phyloP scores from a whole-genome alignment of 2,329 filamentous ascomycete genomes.

The Sporothrix protearum region DNA sequence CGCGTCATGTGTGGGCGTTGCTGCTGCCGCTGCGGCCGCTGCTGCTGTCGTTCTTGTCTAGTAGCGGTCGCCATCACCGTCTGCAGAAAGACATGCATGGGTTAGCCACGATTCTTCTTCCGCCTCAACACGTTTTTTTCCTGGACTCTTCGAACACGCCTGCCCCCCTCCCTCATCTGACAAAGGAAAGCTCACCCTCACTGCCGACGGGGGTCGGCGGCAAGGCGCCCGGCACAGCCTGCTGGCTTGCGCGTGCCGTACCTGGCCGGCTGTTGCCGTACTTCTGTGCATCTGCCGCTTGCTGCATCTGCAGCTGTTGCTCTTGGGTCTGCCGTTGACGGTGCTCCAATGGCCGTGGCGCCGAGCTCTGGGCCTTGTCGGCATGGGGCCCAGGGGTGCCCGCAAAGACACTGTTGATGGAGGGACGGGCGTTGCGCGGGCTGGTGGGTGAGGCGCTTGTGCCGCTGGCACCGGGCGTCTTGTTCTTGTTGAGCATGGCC shows the following conservation, averaged over 20 bases:
- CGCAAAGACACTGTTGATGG: constrained; percentile 33
- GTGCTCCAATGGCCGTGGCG: constrained; percentile 28
- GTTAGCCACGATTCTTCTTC: constrained; percentile 35
- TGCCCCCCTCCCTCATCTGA: background rate
- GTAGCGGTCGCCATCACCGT: constrained; percentile 43
- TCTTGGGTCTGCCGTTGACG: constrained; percentile 20
- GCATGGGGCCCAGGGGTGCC: constrained; percentile 22
- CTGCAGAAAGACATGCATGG: constrained; percentile 37
- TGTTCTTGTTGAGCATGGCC: constrained; percentile 57
- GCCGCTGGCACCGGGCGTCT: background rate
- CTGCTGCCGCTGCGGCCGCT: too few relatives aligned
- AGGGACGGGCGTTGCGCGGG: constrained; percentile 30
- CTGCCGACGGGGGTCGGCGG: constrained; percentile 59
- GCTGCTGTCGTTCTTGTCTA: background rate
- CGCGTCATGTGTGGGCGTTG: background rate
- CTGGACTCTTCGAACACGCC: background rate
- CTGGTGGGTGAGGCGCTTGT: background rate
- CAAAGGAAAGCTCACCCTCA: constrained; percentile 50
- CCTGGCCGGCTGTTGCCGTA: constrained; percentile 54
- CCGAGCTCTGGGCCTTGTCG: constrained; percentile 14
- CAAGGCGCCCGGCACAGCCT: constrained; percentile 55
- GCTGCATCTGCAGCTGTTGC: constrained; percentile 30
- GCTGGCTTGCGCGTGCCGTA: constrained; percentile 48
- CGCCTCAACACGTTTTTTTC: background rate
- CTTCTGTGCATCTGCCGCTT: constrained; percentile 29